These are phyloP conservation scores for Coemansia sp. DNA, from an alignment of 192 early-diverging fungal species.

Conservation along the genomic window DNA sequence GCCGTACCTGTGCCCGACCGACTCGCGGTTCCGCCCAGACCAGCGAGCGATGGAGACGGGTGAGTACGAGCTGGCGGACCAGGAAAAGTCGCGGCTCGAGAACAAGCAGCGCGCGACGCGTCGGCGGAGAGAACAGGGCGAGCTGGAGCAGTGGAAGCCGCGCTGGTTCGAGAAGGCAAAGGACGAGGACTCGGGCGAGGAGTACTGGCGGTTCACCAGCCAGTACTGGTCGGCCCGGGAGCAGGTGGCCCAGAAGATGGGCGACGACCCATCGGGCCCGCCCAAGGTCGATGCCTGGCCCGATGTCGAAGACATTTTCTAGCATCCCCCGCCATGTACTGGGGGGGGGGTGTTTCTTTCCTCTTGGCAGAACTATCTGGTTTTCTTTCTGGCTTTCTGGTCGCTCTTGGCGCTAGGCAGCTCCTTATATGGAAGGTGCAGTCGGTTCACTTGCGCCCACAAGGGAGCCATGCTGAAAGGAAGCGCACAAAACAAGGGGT, in stretches of 20 bases:
- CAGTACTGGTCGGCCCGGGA: constrained; percentile 71
- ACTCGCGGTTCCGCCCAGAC: constrained; percentile 79
- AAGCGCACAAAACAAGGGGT: no score
- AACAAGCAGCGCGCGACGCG: constrained; percentile 66
- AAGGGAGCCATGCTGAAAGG: no score
- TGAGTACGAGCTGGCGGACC: constrained; percentile 69
- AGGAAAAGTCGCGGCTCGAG: constrained; percentile 68
- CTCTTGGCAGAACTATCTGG: no score
- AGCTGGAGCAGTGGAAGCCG: constrained; percentile 54
- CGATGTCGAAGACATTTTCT: constrained; percentile 42
- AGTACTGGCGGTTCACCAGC: constrained; percentile 56
- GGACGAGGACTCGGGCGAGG: constrained; percentile 65
- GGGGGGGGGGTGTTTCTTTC: no score
- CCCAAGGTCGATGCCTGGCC: constrained; percentile 10
- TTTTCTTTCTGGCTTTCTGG: no score
- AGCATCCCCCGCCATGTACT: background rate
- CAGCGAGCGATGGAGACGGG: constrained; percentile 82
- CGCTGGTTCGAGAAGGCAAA: constrained; percentile 72
- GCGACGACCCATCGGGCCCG: background rate
- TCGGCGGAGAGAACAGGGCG: constrained; percentile 54
- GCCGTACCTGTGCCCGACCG: constrained; percentile 65
- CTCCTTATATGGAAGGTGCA: no score
- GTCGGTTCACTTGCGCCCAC: no score
- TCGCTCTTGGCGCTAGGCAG: no score
- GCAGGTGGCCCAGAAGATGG: constrained; percentile 17